Evolutionary conservation across 225 moss, liverwort and hornwort genomes (phyloP).

Genomic region (Lunularia cruciata): DNA sequence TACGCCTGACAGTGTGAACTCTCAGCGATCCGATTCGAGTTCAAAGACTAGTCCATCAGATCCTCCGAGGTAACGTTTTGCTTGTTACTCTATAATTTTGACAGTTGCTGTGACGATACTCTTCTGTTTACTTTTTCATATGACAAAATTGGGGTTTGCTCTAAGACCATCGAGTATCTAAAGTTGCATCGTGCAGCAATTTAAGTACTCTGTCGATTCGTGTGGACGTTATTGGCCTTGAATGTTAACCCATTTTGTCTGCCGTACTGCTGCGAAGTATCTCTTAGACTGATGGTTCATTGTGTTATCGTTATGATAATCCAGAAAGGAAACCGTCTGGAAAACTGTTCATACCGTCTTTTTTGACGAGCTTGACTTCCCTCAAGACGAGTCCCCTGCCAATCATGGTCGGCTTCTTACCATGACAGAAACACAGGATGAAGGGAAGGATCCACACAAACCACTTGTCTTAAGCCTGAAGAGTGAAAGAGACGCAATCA

Average conservation of each 20-base stretch:
- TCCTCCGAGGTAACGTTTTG: conserved; percentile 46
- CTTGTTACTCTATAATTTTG: no score
- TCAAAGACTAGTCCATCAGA: conserved; percentile 42
- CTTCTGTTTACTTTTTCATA: no score
- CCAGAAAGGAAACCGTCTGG: conserved; percentile 58
- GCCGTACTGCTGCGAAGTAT: no score
- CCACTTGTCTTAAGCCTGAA: background rate
- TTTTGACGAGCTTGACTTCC: conserved; percentile 60
- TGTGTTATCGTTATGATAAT: no score
- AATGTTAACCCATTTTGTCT: no score
- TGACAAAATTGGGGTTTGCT: no score
- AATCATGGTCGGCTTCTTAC: conserved; percentile 30
- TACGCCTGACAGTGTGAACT: conserved; percentile 28
- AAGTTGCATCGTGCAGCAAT: no score
- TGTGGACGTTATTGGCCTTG: no score
- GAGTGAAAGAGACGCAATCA: background rate
- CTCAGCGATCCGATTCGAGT: conserved; percentile 40
- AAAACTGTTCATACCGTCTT: conserved; percentile 73
- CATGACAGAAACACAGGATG: conserved; percentile 17
- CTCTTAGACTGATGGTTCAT: no score
- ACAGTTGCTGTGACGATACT: no score
- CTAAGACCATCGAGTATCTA: no score
- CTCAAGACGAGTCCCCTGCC: conserved; percentile 41
- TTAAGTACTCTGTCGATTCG: no score
- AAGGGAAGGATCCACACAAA: conserved; percentile 17